Conservation (phyloP, 768 basidiomycete genomes). For the Tricholoma sp. region DNA sequence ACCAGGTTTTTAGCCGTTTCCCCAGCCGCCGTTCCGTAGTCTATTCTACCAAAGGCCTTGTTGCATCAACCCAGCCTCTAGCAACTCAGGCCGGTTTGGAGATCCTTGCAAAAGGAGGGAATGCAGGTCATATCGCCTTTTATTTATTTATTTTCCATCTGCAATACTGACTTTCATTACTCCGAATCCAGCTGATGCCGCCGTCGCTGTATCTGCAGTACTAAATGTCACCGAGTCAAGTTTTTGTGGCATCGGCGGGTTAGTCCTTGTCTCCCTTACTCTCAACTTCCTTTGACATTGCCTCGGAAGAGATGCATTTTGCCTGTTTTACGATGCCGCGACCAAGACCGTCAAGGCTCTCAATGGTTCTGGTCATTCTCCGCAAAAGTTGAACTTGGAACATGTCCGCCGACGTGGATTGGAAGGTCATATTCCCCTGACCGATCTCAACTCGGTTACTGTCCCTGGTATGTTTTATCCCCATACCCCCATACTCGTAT, state of each 20-base stretch:
- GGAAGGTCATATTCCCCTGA: constrained; percentile 67
- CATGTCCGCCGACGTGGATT: constrained; percentile 68
- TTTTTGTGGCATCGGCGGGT: constrained; percentile 92
- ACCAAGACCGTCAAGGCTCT: constrained; percentile 80
- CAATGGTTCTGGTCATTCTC: constrained; percentile 90
- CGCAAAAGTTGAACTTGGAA: constrained; percentile 72
- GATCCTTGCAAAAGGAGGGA: constrained; percentile 89
- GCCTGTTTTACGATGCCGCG: constrained; percentile 85
- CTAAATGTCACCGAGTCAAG: constrained; percentile 89
- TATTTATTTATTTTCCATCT: neutral
- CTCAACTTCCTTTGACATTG: neutral
- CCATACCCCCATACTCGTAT: neutral
- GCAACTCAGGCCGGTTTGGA: constrained; percentile 91
- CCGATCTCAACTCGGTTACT: constrained; percentile 87
- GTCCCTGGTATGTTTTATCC: constrained; percentile 54
- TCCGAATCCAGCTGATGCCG: constrained; percentile 68
- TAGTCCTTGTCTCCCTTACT: constrained; percentile 18
- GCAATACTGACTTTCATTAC: neutral
- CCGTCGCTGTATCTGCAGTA: constrained; percentile 89
- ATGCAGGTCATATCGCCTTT: constrained; percentile 61
- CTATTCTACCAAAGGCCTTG: constrained; percentile 82
- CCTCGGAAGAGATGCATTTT: constrained; percentile 75
- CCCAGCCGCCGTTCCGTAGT: constrained; percentile 83
- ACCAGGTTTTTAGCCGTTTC: constrained; percentile 64
- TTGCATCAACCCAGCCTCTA: constrained; percentile 86